Conservation (phyloP, 2,329 filamentous ascomycete species). For the Neonectria sp. region DNA sequence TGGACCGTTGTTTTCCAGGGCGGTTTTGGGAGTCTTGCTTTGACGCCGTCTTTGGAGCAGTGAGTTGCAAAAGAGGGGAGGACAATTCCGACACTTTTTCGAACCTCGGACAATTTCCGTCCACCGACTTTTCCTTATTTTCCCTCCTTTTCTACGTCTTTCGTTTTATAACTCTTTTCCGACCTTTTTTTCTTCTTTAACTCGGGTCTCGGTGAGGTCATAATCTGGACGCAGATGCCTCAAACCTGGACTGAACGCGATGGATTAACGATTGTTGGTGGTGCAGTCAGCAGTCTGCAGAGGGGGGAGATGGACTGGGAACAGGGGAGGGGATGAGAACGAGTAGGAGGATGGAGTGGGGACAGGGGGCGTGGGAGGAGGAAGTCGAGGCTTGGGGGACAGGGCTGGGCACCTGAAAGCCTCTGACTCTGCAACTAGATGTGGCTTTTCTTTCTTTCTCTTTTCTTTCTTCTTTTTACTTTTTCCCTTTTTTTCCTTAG, state of each 20-base stretch:
- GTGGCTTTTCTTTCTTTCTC: constrained; percentile 10
- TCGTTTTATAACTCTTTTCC: constrained; percentile 22
- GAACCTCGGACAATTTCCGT: constrained; percentile 21
- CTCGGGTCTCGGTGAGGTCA: constrained; percentile 18
- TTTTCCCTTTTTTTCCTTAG: constrained; percentile 6
- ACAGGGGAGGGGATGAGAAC: constrained; percentile 20
- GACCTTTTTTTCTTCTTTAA: constrained; percentile 17
- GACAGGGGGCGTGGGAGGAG: constrained; percentile 32
- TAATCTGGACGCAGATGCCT: constrained; percentile 13
- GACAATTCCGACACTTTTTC: constrained; percentile 41
- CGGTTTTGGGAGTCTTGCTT: constrained; percentile 30
- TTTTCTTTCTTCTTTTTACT: constrained; percentile 18
- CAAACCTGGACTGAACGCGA: constrained; percentile 26
- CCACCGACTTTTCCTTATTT: constrained; percentile 17
- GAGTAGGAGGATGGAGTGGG: constrained; percentile 19
- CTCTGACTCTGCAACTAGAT: constrained; percentile 27
- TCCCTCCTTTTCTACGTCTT: constrained; percentile 25
- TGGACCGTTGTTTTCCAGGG: constrained; percentile 37
- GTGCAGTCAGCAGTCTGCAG: constrained; percentile 6
- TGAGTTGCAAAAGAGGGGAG: constrained; percentile 42
- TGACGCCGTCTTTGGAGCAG: constrained; percentile 28
- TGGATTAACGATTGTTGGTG: constrained; percentile 29
- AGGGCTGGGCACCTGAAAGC: constrained; percentile 34
- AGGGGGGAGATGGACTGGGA: constrained; percentile 16
- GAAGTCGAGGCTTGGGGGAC: constrained; percentile 9